Evolutionary conservation across 768 basidiomycete genomes (phyloP).

Genomic region (Strobilomyces confusus): DNA sequence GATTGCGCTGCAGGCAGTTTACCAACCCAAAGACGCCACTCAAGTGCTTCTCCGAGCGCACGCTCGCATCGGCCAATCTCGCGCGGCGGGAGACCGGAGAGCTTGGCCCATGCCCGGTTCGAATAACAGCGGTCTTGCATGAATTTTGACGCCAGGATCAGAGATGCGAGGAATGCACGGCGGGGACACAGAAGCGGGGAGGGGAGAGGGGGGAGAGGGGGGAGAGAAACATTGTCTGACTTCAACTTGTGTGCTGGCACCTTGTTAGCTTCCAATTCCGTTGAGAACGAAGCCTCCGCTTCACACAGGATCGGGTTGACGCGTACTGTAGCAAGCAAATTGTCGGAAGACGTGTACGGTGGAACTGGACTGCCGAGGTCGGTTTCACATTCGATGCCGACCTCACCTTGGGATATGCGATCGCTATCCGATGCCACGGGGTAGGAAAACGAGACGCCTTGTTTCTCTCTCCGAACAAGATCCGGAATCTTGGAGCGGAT

Average conservation of each 20-base stretch:
- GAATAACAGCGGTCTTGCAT: constrained; percentile 92
- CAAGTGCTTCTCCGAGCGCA: constrained; percentile 78
- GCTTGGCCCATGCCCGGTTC: constrained; percentile 91
- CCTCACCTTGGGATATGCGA: constrained; percentile 42
- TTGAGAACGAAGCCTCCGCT: constrained; percentile 14
- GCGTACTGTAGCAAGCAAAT: constrained; percentile 43
- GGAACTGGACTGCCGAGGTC: constrained; percentile 24
- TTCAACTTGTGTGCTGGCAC: constrained; percentile 9
- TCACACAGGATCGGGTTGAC: constrained; percentile 30
- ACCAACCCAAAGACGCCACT: constrained; percentile 93
- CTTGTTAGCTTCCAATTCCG: constrained; percentile 12
- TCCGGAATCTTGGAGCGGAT: constrained; percentile 69
- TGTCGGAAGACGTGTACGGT: constrained; percentile 17
- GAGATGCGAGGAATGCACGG: constrained; percentile 80
- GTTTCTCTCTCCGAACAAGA: constrained; percentile 49
- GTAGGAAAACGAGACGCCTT: constrained; percentile 38
- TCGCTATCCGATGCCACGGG: constrained; percentile 40
- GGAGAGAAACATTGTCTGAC: constrained; percentile 18
- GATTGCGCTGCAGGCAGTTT: constrained; percentile 47
- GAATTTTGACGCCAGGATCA: constrained; percentile 90
- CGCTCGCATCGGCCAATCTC: constrained; percentile 90
- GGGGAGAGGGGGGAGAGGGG: constrained; percentile 48
- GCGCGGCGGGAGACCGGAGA: constrained; percentile 79
- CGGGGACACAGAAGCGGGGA: constrained; percentile 86
- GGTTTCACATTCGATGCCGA: constrained; percentile 40